Percentiles rank a stretch among this genome's conserved stretches.
Conservation (phyloP, 208 protist species). For the Trypanosoma avium region DNA sequence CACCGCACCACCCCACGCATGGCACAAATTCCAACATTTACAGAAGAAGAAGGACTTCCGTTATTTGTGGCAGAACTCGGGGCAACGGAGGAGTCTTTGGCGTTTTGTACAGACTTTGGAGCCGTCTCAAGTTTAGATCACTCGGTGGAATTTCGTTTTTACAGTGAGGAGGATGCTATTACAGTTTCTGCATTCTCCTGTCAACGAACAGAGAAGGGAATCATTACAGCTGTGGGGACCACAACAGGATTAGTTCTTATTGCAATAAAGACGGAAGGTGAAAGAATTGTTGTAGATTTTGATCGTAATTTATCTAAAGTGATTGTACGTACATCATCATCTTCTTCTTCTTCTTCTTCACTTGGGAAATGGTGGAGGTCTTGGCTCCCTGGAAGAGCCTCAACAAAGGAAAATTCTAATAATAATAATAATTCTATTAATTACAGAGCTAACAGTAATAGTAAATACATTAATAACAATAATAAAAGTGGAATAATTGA, state of each 20-base stretch:
- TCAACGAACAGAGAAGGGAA: constrained; percentile 32
- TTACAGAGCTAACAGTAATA: background rate
- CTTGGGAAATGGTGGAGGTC: constrained; percentile 19
- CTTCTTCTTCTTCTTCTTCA: constrained; percentile 24
- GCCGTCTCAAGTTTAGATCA: constrained; percentile 79
- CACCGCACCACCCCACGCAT: constrained; percentile 48
- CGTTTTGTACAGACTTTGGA: constrained; percentile 76
- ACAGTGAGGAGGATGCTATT: constrained; percentile 33
- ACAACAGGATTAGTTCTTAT: constrained; percentile 50
- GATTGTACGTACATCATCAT: constrained; percentile 14
- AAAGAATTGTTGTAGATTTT: constrained; percentile 53
- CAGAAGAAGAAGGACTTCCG: constrained; percentile 51
- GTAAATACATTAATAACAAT: background rate
- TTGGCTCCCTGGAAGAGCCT: constrained; percentile 18
- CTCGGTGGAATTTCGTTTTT: constrained; percentile 74
- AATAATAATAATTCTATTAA: constrained; percentile 7
- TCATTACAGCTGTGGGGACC: constrained; percentile 66
- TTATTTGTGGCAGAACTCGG: constrained; percentile 79
- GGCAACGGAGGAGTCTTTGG: constrained; percentile 59
- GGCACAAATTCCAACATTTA: constrained; percentile 69
- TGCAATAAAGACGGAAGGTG: constrained; percentile 64
- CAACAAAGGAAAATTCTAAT: constrained; percentile 9
- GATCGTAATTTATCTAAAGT: constrained; percentile 27
- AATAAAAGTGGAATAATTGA: constrained; percentile 8
- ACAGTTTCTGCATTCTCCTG: constrained; percentile 65